Percentiles rank a stretch among this genome's conserved stretches.
These are phyloP conservation scores for Turnera subulata DNA, from an alignment of 345 rosid genomes.

Conservation along the genomic window DNA sequence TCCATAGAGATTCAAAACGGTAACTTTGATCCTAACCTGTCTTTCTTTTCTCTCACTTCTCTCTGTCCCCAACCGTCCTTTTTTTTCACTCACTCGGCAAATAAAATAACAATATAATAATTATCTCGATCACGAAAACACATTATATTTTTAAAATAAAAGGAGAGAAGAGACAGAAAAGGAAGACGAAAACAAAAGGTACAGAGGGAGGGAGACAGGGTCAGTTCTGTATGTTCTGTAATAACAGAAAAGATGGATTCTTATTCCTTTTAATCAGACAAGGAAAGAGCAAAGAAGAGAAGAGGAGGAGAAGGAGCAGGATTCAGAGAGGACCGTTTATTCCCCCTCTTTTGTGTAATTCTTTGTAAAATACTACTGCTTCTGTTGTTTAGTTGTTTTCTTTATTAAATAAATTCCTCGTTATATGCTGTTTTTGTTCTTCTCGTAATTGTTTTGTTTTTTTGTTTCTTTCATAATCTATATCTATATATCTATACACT, in stretches of 20 bases:
- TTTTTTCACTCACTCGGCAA: background rate
- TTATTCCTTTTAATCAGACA: constrained; percentile 3
- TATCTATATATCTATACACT: no score
- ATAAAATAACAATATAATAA: background rate
- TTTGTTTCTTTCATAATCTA: no score
- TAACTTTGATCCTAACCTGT: constrained; percentile 1
- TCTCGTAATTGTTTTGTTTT: no score
- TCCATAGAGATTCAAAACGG: constrained; percentile 51
- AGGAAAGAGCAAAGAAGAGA: background rate
- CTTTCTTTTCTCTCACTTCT: background rate
- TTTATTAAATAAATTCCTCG: no score
- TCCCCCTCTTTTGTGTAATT: no score
- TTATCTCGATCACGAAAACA: background rate
- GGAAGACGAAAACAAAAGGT: constrained; percentile 1
- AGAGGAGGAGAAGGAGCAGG: background rate
- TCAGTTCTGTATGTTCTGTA: background rate
- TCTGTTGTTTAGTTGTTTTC: no score
- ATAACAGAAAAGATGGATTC: constrained; percentile 9
- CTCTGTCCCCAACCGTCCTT: background rate
- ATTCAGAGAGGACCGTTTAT: background rate
- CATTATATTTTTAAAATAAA: background rate
- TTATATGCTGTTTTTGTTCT: no score
- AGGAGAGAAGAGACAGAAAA: background rate
- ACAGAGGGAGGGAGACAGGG: constrained; percentile 11
- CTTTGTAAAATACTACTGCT: no score